These are phyloP conservation scores for Lichenothelia convexa DNA, from an alignment of 495 filamentous ascomycete species.

Conservation along the genomic window DNA sequence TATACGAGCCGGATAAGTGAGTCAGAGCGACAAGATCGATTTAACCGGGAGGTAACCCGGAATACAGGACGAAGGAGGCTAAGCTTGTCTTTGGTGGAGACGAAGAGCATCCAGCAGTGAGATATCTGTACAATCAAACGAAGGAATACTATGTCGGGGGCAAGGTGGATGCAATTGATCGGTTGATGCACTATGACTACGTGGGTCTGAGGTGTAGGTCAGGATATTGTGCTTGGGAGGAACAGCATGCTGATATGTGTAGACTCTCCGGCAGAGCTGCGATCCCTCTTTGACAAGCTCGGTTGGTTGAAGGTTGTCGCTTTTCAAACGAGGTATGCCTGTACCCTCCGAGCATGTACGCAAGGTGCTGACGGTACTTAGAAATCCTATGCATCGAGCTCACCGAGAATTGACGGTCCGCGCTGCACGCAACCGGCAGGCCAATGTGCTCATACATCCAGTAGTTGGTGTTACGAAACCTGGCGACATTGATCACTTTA, in stretches of 20 bases:
- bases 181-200: conserved; percentile 96
- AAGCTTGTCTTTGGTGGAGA: conserved; percentile 92
- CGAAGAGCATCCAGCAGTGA: conserved; percentile 79
- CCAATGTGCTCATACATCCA: conserved; percentile 97
- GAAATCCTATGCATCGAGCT: conserved; percentile 98
- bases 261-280: conserved; percentile 91
- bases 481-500: conserved; percentile 99
- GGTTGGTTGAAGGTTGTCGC: conserved; percentile 93
- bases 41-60: conserved; percentile 17
- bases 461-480: conserved; percentile 97
- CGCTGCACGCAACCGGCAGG: conserved; percentile 82
- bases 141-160: conserved; percentile 87
- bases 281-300: conserved; percentile 95
- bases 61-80: conserved; percentile 58
- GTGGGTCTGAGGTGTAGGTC: conserved; percentile 77
- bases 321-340: conserved; percentile 59
- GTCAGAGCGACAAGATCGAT: conserved; percentile 17
- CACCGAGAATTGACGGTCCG: conserved; percentile 95
- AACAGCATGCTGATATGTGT: conserved; percentile 6
- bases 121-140: conserved; percentile 62
- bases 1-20: conserved; percentile 95
- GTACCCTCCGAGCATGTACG: neutral
- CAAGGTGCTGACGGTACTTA: conserved; percentile 4
- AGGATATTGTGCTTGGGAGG: neutral
- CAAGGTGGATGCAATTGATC: conserved; percentile 84